phyloP scores from a whole-genome alignment of 225 moss, liverwort and hornwort genomes.

The Neckera pumila region DNA sequence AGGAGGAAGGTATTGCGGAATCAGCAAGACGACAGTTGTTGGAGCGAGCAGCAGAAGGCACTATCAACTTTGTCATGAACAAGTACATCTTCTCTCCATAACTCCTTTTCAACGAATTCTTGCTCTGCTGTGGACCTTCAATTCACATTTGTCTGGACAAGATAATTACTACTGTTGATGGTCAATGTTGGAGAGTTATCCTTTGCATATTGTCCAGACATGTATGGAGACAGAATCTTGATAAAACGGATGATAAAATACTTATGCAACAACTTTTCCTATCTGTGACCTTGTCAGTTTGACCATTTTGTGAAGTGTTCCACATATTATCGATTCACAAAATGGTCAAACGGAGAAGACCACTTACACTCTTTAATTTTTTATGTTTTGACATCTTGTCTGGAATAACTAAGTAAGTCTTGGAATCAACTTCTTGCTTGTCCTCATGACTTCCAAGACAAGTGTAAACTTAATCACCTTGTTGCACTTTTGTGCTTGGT shows the following conservation, averaged over 20 bases:
- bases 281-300: not conserved
- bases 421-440: not conserved
- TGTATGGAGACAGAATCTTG: not conserved
- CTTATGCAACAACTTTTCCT: not conserved
- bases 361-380: not conserved
- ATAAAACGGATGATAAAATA: not conserved
- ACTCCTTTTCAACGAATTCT: not conserved
- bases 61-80: constrained; percentile 71
- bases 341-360: not conserved
- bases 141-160: not conserved
- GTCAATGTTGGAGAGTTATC: not conserved
- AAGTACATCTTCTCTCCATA: constrained; percentile 16
- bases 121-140: not conserved
- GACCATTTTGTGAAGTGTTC: not conserved
- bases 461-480: not conserved
- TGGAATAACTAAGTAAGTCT: not conserved
- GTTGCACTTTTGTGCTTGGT: not conserved
- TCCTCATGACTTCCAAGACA: not conserved
- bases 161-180: not conserved
- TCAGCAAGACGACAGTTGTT: constrained; percentile 44
- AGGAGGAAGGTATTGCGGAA: constrained; percentile 52
- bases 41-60: constrained; percentile 60
- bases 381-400: not conserved
- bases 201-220: not conserved
- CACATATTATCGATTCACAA: not conserved